A percentile compares a stretch with the other conserved stretches of the same genome.
Conservation (phyloP, 345 rosid species). For the Kernera saxatilis region DNA sequence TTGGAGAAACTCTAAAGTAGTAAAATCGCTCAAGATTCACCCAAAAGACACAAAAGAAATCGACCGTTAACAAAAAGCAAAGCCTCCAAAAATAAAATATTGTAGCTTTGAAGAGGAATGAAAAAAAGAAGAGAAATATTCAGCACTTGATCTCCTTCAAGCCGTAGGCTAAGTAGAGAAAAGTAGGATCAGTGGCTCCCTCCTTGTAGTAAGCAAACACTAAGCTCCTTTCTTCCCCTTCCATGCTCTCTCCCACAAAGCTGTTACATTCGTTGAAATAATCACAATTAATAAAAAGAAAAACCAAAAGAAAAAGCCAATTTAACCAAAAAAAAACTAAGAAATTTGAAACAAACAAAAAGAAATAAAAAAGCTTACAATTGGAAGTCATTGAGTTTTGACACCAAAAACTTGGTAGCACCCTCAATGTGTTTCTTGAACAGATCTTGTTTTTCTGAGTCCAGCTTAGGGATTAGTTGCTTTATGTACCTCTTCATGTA, state of each 20-base stretch:
- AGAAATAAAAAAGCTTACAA: conserved; percentile 40
- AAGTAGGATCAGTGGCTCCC: conserved; percentile 76
- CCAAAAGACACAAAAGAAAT: neutral
- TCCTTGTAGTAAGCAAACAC: conserved; percentile 83
- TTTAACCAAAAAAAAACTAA: neutral
- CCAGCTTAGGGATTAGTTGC: conserved; percentile 47
- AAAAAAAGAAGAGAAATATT: neutral
- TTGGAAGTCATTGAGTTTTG: conserved; percentile 72
- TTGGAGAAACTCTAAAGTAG: neutral
- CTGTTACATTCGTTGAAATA: conserved; percentile 30
- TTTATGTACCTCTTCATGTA: conserved; percentile 72
- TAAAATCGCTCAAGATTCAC: neutral
- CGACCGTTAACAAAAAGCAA: too few relatives aligned
- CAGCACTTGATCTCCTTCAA: conserved; percentile 87
- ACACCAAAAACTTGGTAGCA: conserved; percentile 67
- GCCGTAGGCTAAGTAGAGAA: conserved; percentile 62
- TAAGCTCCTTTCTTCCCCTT: conserved; percentile 53
- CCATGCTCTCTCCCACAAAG: conserved; percentile 94
- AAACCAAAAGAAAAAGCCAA: neutral
- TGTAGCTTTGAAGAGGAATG: neutral
- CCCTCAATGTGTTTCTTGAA: conserved; percentile 82
- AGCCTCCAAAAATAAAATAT: too few relatives aligned
- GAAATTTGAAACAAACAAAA: neutral
- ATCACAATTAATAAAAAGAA: neutral
- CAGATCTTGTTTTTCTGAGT: conserved; percentile 44